These are phyloP conservation scores for Kluyveromyces lactis DNA, from an alignment of 805 yeast genomes.

Conservation along the genomic window DNA sequence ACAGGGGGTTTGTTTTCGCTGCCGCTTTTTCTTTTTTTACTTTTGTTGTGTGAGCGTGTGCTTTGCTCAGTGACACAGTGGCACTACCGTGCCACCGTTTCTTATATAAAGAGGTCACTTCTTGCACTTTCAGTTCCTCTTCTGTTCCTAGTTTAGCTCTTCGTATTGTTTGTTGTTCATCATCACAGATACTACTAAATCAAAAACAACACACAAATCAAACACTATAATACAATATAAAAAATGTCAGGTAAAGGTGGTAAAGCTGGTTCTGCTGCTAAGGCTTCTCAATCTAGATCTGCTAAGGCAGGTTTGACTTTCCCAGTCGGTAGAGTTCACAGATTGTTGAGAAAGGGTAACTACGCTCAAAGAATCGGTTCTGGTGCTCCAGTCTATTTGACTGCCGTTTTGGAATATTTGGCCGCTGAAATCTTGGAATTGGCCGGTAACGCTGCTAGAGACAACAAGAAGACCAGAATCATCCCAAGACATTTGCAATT, in stretches of 20 bases:
- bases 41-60: no score
- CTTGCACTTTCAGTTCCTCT: no score
- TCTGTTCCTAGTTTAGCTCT: no score
- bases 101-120: no score
- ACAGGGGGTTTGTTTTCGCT: constrained; percentile 5
- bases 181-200: background rate
- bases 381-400: constrained; percentile 97
- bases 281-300: constrained; percentile 96
- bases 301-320: constrained; percentile 97
- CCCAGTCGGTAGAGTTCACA: constrained; percentile 99
- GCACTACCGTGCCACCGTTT: no score
- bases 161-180: no score
- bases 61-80: no score
- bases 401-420: constrained; percentile 93
- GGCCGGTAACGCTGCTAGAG: constrained; percentile 99
- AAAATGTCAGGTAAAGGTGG: constrained; percentile 74
- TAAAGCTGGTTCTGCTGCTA: constrained; percentile 90
- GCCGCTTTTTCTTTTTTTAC: no score
- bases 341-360: constrained; percentile 93
- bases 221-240: constrained; percentile 2
- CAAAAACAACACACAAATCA: background rate
- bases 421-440: constrained; percentile 97
- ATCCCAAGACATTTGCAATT: constrained; percentile 98
- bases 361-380: constrained; percentile 98
- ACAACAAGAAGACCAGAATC: constrained; percentile 97